Conservation (phyloP, 345 rosid species). For the Excoecaria agallocha region DNA sequence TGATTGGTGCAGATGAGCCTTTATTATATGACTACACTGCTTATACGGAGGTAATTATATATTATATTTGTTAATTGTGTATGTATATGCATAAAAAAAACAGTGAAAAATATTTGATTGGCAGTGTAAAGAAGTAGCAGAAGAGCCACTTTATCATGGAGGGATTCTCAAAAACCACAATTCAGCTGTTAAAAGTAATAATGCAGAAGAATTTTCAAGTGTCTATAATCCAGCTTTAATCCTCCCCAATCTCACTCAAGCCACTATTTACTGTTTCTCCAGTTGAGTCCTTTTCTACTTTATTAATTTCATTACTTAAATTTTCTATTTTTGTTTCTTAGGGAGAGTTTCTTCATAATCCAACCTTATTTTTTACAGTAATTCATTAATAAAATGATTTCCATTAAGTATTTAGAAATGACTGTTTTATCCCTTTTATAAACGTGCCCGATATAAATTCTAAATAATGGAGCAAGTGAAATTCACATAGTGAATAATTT, state of each 20-base stretch:
- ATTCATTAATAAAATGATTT: too few relatives aligned
- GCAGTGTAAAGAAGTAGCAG: slow-evolving; percentile 68
- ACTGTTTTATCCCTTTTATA: too few relatives aligned
- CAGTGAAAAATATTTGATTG: not conserved
- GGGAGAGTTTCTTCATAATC: not conserved
- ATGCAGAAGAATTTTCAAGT: not conserved
- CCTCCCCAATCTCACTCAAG: slow-evolving; percentile 48
- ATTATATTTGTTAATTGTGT: not conserved
- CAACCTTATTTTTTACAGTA: not conserved
- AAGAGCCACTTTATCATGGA: slow-evolving; percentile 65
- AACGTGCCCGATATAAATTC: too few relatives aligned
- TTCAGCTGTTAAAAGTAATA: not conserved
- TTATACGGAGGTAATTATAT: slow-evolving; percentile 53
- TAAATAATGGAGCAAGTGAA: too few relatives aligned
- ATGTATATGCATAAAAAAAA: not conserved
- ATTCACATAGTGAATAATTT: too few relatives aligned
- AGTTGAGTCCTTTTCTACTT: slow-evolving; percentile 35
- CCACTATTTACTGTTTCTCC: slow-evolving; percentile 67
- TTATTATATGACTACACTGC: slow-evolving; percentile 62
- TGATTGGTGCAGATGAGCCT: slow-evolving; percentile 46
- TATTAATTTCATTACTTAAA: not conserved
- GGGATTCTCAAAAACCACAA: slow-evolving; percentile 52
- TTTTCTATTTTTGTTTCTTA: not conserved
- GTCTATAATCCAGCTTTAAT: slow-evolving; percentile 47
- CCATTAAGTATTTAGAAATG: too few relatives aligned